A percentile compares a stretch with the other conserved stretches of the same genome.
Conservation (phyloP, 2,329 filamentous ascomycete species). For the Cladophialophora psammophila region DNA sequence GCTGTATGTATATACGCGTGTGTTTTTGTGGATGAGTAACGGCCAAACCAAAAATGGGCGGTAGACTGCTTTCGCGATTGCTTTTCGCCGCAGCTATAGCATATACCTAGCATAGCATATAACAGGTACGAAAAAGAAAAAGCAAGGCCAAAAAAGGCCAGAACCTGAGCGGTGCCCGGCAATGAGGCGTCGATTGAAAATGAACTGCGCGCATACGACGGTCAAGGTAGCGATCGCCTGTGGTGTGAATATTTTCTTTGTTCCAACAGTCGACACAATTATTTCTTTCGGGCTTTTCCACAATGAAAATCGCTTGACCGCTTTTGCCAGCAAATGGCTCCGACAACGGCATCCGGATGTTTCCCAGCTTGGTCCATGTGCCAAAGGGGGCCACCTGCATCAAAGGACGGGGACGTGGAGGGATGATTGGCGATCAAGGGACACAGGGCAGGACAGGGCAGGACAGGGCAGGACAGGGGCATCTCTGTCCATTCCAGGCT, state of each 20-base stretch:
- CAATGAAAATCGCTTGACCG: background rate
- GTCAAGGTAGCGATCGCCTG: too few relatives aligned
- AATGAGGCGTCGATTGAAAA: background rate
- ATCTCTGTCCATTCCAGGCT: background rate
- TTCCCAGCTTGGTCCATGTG: conserved; percentile 4
- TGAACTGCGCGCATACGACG: too few relatives aligned
- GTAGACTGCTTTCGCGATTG: conserved; percentile 21
- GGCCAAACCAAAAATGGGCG: conserved; percentile 13
- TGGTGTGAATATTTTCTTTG: background rate
- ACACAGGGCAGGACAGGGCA: background rate
- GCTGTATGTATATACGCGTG: background rate
- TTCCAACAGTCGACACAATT: background rate
- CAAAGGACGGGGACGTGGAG: conserved; percentile 2
- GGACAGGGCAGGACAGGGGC: background rate
- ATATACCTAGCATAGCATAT: background rate
- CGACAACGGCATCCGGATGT: background rate
- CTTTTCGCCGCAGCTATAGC: background rate
- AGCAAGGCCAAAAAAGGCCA: background rate
- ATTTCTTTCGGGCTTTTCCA: background rate
- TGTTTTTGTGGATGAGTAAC: background rate
- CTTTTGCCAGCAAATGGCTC: conserved; percentile 13
- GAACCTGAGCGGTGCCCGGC: background rate
- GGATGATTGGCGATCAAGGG: conserved; percentile 19
- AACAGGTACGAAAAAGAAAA: background rate
- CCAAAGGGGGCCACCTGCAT: conserved; percentile 12